Evolutionary conservation across 1,139 yeast species (phyloP).

Genomic region (Suhomyces kunorum): DNA sequence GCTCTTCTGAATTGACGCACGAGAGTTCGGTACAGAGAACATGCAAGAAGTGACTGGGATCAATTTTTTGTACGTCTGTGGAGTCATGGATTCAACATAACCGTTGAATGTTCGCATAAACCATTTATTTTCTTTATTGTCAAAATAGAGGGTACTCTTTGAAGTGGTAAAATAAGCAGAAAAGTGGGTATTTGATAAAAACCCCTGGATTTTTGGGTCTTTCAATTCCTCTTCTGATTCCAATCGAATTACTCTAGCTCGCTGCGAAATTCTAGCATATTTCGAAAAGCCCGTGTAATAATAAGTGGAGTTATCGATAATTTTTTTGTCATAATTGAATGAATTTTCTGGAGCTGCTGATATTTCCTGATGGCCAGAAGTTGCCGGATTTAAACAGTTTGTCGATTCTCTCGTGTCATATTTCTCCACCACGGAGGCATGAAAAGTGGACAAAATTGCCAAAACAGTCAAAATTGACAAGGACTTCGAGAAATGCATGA

Average conservation of each 20-base stretch:
- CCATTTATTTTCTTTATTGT: constrained; percentile 20
- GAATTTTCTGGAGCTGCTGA: too few relatives aligned
- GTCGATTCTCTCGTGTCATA: too few relatives aligned
- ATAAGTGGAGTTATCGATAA: background rate
- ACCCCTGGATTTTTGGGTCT: background rate
- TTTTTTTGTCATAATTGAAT: too few relatives aligned
- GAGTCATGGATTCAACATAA: background rate
- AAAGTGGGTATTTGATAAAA: constrained; percentile 13
- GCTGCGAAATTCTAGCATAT: background rate
- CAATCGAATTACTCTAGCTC: background rate
- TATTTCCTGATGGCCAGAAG: too few relatives aligned
- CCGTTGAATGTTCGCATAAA: constrained; percentile 7
- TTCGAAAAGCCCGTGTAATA: too few relatives aligned
- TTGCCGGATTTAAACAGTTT: too few relatives aligned
- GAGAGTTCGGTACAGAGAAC: constrained; percentile 4
- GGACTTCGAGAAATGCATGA: too few relatives aligned
- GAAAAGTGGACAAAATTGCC: too few relatives aligned
- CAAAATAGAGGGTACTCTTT: constrained; percentile 19
- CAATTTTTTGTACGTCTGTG: background rate
- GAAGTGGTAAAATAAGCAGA: constrained; percentile 17
- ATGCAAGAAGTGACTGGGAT: constrained; percentile 13
- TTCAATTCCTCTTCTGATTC: background rate
- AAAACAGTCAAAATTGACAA: too few relatives aligned
- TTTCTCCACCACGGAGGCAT: too few relatives aligned
- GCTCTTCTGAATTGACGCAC: constrained; percentile 5